Evolutionary conservation across 176 grass and related monocot genomes (phyloP).

Genomic region (Saccharum spontaneum): DNA sequence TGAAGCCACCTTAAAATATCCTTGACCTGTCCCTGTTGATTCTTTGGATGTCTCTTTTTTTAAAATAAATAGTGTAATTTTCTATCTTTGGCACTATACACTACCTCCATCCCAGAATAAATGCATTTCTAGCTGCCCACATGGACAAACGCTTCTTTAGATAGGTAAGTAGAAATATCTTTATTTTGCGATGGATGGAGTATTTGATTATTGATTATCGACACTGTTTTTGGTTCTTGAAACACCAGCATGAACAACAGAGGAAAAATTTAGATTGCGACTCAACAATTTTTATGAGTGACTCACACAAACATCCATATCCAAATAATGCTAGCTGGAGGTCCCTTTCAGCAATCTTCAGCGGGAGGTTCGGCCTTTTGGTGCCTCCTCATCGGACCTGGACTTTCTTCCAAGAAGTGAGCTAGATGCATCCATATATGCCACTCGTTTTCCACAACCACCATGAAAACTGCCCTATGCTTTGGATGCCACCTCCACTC

Average conservation of each 20-base stretch:
- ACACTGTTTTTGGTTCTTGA: background rate
- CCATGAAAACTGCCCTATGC: background rate
- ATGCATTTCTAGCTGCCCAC: background rate
- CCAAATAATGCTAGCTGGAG: constrained; percentile 6
- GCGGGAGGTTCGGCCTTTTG: constrained; percentile 7
- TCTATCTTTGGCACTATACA: background rate
- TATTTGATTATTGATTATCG: background rate
- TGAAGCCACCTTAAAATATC: background rate
- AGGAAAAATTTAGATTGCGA: constrained; percentile 8
- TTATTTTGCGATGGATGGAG: background rate
- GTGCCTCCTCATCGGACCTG: constrained; percentile 16
- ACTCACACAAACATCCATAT: constrained; percentile 15
- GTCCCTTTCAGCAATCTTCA: constrained; percentile 28
- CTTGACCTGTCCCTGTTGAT: background rate
- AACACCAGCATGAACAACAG: background rate
- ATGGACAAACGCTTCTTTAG: background rate
- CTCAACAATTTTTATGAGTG: constrained; percentile 29
- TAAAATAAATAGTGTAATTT: background rate
- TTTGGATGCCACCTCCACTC: background rate
- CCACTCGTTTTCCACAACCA: constrained; percentile 13
- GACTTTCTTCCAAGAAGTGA: background rate
- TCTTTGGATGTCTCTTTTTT: background rate
- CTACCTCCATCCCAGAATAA: background rate
- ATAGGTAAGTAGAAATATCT: background rate
- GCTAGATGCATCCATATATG: background rate